A percentile compares a stretch with the other conserved stretches of the same genome.
Conservation (phyloP, 805 yeast genomes). For the Kuraishia ogatae region DNA sequence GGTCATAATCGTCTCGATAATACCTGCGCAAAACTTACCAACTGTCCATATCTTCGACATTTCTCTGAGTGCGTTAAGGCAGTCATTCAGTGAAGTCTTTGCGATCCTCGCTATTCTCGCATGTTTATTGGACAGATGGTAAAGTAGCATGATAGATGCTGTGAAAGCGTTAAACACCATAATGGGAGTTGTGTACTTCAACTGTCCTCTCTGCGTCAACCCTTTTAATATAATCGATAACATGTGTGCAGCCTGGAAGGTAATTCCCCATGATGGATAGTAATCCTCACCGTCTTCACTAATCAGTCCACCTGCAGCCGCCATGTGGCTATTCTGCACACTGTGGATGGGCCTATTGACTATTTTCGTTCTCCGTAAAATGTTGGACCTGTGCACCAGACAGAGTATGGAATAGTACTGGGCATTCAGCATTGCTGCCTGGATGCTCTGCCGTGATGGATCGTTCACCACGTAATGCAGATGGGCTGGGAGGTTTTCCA, state of each 20-base stretch:
- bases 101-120: constrained; percentile 28
- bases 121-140: constrained; percentile 36
- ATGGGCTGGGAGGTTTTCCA: constrained; percentile 49
- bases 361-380: constrained; percentile 3
- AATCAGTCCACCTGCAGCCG: not conserved
- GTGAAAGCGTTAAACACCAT: constrained; percentile 50
- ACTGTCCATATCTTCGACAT: constrained; percentile 46
- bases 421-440: constrained; percentile 3
- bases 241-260: constrained; percentile 76
- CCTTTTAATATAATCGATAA: constrained; percentile 54
- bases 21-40: constrained; percentile 38
- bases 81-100: constrained; percentile 14
- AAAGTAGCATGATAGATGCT: constrained; percentile 57
- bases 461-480: constrained; percentile 49
- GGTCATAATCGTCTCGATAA: constrained; percentile 34
- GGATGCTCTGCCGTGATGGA: constrained; percentile 6
- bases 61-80: constrained; percentile 23
- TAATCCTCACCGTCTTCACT: constrained; percentile 32
- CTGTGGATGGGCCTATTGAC: constrained; percentile 6
- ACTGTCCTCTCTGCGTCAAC: constrained; percentile 36
- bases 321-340: constrained; percentile 8
- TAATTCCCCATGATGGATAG: constrained; percentile 74
- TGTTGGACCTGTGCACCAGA: constrained; percentile 6
- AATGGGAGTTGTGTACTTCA: constrained; percentile 47
- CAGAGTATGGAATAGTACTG: constrained; percentile 6